A percentile compares a stretch with the other conserved stretches of the same genome.
Conservation (phyloP, 345 rosid species). For the Abelmoschus esculentus region DNA sequence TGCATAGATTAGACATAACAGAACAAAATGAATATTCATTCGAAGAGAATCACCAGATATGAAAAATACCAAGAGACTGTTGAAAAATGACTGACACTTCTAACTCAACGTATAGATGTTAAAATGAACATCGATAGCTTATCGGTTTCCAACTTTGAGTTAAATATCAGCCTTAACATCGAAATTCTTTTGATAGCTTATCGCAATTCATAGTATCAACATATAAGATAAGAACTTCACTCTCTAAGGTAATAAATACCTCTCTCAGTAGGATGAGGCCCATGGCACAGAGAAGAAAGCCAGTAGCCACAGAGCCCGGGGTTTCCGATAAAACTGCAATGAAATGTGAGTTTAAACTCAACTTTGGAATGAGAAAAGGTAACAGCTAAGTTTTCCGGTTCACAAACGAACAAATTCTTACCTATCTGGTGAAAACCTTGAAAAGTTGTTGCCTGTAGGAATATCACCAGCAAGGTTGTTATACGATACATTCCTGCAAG, state of each 20-base stretch:
- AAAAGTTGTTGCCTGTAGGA: constrained; percentile 68
- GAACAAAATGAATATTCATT: not conserved
- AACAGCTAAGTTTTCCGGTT: not conserved
- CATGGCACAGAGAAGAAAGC: constrained; percentile 58
- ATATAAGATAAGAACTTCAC: not conserved
- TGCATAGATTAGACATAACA: constrained; percentile 21
- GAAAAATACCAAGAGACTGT: not conserved
- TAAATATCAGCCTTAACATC: not conserved
- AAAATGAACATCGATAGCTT: not conserved
- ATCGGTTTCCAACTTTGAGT: not conserved
- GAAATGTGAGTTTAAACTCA: not conserved
- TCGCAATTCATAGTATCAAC: not conserved
- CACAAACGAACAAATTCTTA: constrained; percentile 10
- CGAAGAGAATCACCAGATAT: not conserved
- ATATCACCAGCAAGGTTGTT: constrained; percentile 72
- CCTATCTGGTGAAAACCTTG: constrained; percentile 75
- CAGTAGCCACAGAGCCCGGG: constrained; percentile 74
- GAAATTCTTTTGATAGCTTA: no score
- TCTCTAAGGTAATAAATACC: constrained; percentile 30
- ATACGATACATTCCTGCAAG: constrained; percentile 72
- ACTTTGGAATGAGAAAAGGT: not conserved
- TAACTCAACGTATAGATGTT: not conserved
- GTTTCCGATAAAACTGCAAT: constrained; percentile 72
- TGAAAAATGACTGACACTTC: not conserved
- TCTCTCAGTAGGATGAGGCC: constrained; percentile 49